Evolutionary conservation across 2,329 filamentous ascomycete species (phyloP), one percentile per base, ranked within the genome.

Genomic region (Aspergillus ruber): DNA sequence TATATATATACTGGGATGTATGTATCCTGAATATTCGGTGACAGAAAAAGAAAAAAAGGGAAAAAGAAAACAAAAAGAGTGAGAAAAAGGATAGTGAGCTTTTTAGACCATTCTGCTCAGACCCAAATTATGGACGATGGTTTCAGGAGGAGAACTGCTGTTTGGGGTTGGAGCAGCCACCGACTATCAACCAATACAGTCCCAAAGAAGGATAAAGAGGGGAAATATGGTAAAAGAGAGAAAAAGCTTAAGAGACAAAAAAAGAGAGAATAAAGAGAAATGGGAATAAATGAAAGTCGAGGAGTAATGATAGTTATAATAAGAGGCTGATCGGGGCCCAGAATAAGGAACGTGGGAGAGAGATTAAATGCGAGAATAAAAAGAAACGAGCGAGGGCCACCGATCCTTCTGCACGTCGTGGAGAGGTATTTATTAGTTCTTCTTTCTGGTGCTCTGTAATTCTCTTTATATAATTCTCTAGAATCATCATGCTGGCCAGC

Each of bases 181-280:
- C 25, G 25, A 29, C 25, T 29, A 29, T 29, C 25, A 29, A 29
- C 12, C 25, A 29, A 29, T 29, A 29, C 25, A 12, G 25, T 12
- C 10, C 36, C 35, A 44, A 41, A 45, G 46, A 42, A 44, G 25
- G 47, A 48, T 43, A 39, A 42, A 45, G 32, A 42, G 43, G 44
- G 44, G 33, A 27, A n/a, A 15, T 21, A 33, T 38, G 33, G 27
- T 40, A 43, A 32, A 25, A 32, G 13, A 41, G 1, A 40, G 5
- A 46, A 45, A 38, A 47, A 43, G 43, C 44, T 45, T 45, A 36
- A 41, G 53, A 48, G 43, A 43, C 45, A 35, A 44, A 38, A 44
- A 38, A 38, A 46, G 44, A 36, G 15, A 42, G 42, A 45, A 49
- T 42, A 20, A 39, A 38, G 18, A 18, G 20, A 27, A 18, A 38